Base-by-base conservation (phyloP, 1,139 yeast species). In the Candida freyschussii region DNA sequence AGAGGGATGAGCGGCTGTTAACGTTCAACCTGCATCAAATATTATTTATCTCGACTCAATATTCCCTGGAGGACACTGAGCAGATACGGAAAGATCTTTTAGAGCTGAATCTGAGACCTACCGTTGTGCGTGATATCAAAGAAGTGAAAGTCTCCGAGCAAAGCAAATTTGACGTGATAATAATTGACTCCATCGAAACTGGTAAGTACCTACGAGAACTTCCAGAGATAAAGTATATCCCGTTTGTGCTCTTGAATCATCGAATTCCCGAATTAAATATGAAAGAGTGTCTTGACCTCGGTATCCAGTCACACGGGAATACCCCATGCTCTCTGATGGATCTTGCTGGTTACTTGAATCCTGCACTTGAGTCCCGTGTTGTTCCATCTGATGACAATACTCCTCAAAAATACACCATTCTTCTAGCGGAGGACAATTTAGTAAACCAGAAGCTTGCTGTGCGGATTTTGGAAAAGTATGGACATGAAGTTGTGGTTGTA, bases 361-460 rank as follows among this genome's bases (percentile, higher is more conserved):
- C 95, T 2, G 95, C 95, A 0, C 62, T 85, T 38, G 95, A 85
- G 55, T 76, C 85, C 12, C 70, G 93, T 41, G 80, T 89, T 0
- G 82, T 86, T 14, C 84, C 93, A 13, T 76, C 82, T 35, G 82
- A 82, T 53, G 73, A 83, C 17, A 93, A 84, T 52, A 93, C 86
- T 26, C 79, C 87, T n/a, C 75, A 76, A 38, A 76, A 83, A 34
- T 84, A 78, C 63, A 76, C 75, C 45, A 78, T 85, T 20, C 63
- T 85, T 43, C 69, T 85, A 29, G 95, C 95, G 0, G 95, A 85
- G 59, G 95, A 85, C 60, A 85, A 85, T 54, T 65, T 83, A 50
- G 91, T 85, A 27, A 85, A 85, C 59, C 95, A 84, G 58, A 85
- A 84, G 56, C 69, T 85, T 43, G 95, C 95, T 0, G 93, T 83